Evolutionary conservation across 1,139 yeast species (phyloP), one percentile per base, ranked within the genome.

Genomic region (Diutina catenulata): DNA sequence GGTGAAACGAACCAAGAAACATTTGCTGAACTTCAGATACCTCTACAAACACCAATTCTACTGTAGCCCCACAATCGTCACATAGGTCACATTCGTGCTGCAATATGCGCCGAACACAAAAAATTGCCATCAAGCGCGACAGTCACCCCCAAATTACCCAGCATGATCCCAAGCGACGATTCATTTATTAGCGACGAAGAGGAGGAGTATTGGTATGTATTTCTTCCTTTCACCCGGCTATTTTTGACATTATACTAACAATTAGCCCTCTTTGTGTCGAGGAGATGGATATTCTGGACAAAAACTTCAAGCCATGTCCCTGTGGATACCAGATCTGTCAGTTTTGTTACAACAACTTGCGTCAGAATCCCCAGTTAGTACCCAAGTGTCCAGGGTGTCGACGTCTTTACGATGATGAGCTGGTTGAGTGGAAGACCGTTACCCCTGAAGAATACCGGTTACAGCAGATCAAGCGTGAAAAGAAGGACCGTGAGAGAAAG

Each of bases 361-460:
- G 95, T 48, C 94, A 84, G 48, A 91, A 91, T 50, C 96, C 96
- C 1, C 95, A 88, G 53, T 65, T 91, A 46, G 88, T 88, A 55
- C 97, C 97, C 5, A 74, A 87, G 48, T 93, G 99, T 60, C 99
- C 99, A 3, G 98, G 95, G 1, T 93, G 99, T 59, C 81, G 99
- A 53, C 70, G 98, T 44, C 74, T 80, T 23, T 93, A 93, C 56
- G 95, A 86, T 48, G 98, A 93, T 53, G 94, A 84, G 45, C 76
- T 80, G 42, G 95, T 93, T 15, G 95, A 86, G 56, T 91, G 87
- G 59, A 80, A 77, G 47, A 73, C 78, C 38, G 69, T 93, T 39
- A 74, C 93, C 3, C 74, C 91, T 5, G 98, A 88, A 49, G 98
- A 93, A 53, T 71, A 79, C 62, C 76, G 78, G 49, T 51, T 75